phyloP scores from a whole-genome alignment of 78 protist genomes.

The Planoprotostelium fungivorum region DNA sequence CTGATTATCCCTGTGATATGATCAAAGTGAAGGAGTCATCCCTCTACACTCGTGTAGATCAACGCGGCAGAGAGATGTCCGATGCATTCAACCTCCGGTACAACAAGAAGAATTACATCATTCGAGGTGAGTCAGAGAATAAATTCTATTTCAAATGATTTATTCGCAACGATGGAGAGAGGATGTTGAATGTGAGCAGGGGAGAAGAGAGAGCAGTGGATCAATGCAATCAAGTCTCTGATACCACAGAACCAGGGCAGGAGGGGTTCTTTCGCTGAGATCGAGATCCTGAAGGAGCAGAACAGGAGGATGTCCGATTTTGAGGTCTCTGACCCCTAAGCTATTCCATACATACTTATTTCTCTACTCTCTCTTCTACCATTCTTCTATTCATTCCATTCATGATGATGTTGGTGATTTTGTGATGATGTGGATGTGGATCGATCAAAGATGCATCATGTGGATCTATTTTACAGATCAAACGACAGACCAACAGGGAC shows the following conservation, averaged over 20 bases:
- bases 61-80: neutral
- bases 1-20: neutral
- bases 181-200: too few relatives aligned
- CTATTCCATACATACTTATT: too few relatives aligned
- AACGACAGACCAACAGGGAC: neutral
- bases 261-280: neutral
- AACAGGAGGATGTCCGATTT: neutral
- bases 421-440: too few relatives aligned
- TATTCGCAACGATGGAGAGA: neutral
- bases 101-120: neutral
- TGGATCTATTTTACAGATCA: too few relatives aligned
- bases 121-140: neutral
- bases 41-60: neutral
- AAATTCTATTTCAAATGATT: neutral
- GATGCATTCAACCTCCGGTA: neutral
- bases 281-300: neutral
- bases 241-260: neutral
- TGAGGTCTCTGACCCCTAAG: too few relatives aligned
- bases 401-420: too few relatives aligned
- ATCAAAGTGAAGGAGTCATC: neutral
- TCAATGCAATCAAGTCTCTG: neutral
- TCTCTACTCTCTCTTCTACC: too few relatives aligned
- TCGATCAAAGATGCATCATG: too few relatives aligned
- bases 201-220: neutral
- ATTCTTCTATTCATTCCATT: too few relatives aligned